Evolutionary conservation across 805 yeast species (phyloP).

Genomic region (Candida sakaeoensis): DNA sequence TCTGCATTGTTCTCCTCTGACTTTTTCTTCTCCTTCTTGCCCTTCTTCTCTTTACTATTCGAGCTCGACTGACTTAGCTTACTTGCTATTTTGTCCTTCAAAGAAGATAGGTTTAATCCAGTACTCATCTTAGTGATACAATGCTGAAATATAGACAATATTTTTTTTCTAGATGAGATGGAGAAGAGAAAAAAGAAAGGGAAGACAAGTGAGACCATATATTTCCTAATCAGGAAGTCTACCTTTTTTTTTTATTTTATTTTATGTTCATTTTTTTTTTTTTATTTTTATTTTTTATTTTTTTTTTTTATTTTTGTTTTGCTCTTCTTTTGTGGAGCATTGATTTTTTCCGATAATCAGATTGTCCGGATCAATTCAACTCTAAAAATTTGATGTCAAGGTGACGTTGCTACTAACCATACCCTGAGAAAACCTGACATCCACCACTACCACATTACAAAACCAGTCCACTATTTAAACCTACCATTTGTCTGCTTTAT

Average conservation of each 20-base stretch:
- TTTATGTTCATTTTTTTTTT: no score
- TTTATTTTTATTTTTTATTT: no score
- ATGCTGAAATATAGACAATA: background rate
- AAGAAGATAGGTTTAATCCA: slow-evolving; percentile 48
- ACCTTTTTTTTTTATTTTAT: background rate
- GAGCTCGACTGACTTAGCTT: slow-evolving; percentile 33
- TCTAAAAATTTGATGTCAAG: background rate
- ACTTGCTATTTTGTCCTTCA: slow-evolving; percentile 61
- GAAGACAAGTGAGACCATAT: background rate
- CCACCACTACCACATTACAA: no score
- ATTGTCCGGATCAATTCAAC: background rate
- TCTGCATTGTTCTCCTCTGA: slow-evolving; percentile 7
- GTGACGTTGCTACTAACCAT: background rate
- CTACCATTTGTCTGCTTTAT: no score
- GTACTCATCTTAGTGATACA: slow-evolving; percentile 35
- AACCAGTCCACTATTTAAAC: no score
- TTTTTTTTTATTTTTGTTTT: no score
- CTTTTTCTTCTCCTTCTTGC: slow-evolving; percentile 11
- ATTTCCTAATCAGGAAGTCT: slow-evolving; percentile 1
- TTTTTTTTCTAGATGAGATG: slow-evolving; percentile 2
- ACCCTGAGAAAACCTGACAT: no score
- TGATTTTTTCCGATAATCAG: background rate
- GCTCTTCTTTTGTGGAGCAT: background rate
- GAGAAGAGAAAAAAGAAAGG: background rate
- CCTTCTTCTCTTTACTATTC: slow-evolving; percentile 17